A percentile compares a stretch with the other conserved stretches of the same genome.
Evolutionary conservation across 306 rosid genomes (phyloP).

Genomic region (Dalbergia cultrata): DNA sequence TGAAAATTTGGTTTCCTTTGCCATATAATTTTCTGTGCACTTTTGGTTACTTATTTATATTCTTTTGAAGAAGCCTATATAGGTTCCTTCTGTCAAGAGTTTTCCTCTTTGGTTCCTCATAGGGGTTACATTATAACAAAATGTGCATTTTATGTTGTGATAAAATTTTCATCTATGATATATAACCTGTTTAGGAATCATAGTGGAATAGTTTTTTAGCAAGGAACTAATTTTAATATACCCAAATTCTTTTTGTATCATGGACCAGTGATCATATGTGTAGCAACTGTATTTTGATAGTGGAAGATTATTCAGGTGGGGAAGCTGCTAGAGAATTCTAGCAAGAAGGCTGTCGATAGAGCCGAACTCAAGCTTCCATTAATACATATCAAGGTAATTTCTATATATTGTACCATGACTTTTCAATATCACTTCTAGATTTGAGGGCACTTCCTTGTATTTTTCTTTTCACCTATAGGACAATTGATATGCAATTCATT

Average conservation of each 20-base stretch:
- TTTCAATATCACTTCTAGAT: constrained; percentile 24
- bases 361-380: constrained; percentile 89
- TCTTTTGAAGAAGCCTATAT: constrained; percentile 3
- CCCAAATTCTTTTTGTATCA: constrained; percentile 15
- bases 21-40: constrained; percentile 26
- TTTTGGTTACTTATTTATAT: constrained; percentile 12
- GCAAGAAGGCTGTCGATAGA: constrained; percentile 63
- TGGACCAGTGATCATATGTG: constrained; percentile 38
- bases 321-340: constrained; percentile 73
- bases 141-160: constrained; percentile 1
- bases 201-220: not conserved
- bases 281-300: constrained; percentile 43
- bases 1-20: constrained; percentile 1
- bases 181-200: constrained; percentile 31
- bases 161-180: constrained; percentile 34
- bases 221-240: constrained; percentile 4
- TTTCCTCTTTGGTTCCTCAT: constrained; percentile 23
- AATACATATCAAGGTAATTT: constrained; percentile 86
- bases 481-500: constrained; percentile 20
- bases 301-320: constrained; percentile 66
- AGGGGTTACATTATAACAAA: constrained; percentile 21
- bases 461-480: constrained; percentile 30
- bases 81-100: constrained; percentile 26
- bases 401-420: not conserved
- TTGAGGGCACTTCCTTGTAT: constrained; percentile 28